These are phyloP conservation scores for Backusella macrospora DNA, from an alignment of 192 early-diverging fungal genomes.

Conservation along the genomic window DNA sequence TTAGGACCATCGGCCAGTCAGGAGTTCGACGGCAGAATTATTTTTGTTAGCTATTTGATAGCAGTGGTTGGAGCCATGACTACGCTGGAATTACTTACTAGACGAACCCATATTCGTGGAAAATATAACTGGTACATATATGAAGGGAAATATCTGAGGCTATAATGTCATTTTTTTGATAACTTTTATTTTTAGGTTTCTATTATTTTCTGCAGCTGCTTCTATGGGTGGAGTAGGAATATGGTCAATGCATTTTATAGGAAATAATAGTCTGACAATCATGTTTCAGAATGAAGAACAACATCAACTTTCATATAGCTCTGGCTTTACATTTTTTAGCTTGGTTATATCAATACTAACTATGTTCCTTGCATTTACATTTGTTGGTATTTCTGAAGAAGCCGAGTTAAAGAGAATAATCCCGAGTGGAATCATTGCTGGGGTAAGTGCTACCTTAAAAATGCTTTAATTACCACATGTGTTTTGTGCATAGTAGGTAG, in stretches of 20 bases:
- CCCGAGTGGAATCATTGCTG: slow-evolving; percentile 40
- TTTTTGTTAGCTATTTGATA: slow-evolving; percentile 39
- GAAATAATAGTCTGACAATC: slow-evolving; percentile 38
- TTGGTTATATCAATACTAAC: slow-evolving; percentile 37
- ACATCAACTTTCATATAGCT: slow-evolving; percentile 38
- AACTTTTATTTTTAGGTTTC: slow-evolving; percentile 23
- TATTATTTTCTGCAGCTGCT: slow-evolving; percentile 37
- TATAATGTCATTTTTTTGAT: background rate
- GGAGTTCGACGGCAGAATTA: slow-evolving; percentile 15
- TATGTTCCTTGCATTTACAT: slow-evolving; percentile 37
- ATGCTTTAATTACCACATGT: background rate
- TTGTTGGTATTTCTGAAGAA: slow-evolving; percentile 42
- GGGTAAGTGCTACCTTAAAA: slow-evolving; percentile 23
- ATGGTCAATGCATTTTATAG: slow-evolving; percentile 50
- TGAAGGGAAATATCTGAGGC: no score
- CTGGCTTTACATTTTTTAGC: slow-evolving; percentile 39
- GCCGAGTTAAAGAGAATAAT: slow-evolving; percentile 39
- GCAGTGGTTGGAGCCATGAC: slow-evolving; percentile 43
- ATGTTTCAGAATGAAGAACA: background rate
- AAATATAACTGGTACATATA: slow-evolving; percentile 29
- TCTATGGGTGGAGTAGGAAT: slow-evolving; percentile 46
- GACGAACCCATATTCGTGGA: slow-evolving; percentile 41
- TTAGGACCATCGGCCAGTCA: no score
- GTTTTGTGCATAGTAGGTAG: no score
- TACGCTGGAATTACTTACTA: slow-evolving; percentile 42